Base-by-base conservation (phyloP, 108 stramenopile species). In the Stephanodiscus triporus region DNA sequence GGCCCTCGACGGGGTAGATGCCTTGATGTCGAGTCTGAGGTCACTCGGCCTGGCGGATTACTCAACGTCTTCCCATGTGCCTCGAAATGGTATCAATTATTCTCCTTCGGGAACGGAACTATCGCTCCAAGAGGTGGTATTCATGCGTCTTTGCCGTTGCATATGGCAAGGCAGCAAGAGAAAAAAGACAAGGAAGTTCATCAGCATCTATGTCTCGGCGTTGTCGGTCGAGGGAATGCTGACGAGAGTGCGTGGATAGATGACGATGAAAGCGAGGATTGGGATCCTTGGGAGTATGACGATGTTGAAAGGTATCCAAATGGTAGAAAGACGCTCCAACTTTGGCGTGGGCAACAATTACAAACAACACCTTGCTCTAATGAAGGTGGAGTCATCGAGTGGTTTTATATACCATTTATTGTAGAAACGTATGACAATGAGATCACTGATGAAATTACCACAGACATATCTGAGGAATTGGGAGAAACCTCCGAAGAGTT, bases 41-140 rank as follows among this genome's bases (percentile, higher is more conserved):
- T 68, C 23, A 81, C 81, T 26, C 81, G 85, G 58, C 90, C 92
- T 30, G 94, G 94, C 20, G 90, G 89, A 16, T 70, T 75, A 10
- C 62, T 86, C 4, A 83, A 93, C 61, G 88, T 95, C 17, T 93
- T 70, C 73, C 91, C 93, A 20, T 96, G 95, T 68, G 63, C 66
- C 23, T 83, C 87, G 32, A 83, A 85, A 45, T 96, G 95, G 95
- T 72, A 88, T 81, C 95, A 96, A 71, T 89, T 88, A 66, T 63
- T 92, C 34, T 90, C 91, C 2, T 92, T 96, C 83, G 95, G 95
- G 43, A 82, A 93, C 71, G 94, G 94, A 7, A 56, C 61, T 34
- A 63, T 80, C 32, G 83, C 85, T 51, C 94, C 94, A 10, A 58
- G 58, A 23, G 86, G 86, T 22, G 78, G 59, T 57, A 70, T 95